These are phyloP conservation scores for Fomitopsis betulina DNA, from an alignment of 1,284 basidiomycete species.

Conservation along the genomic window DNA sequence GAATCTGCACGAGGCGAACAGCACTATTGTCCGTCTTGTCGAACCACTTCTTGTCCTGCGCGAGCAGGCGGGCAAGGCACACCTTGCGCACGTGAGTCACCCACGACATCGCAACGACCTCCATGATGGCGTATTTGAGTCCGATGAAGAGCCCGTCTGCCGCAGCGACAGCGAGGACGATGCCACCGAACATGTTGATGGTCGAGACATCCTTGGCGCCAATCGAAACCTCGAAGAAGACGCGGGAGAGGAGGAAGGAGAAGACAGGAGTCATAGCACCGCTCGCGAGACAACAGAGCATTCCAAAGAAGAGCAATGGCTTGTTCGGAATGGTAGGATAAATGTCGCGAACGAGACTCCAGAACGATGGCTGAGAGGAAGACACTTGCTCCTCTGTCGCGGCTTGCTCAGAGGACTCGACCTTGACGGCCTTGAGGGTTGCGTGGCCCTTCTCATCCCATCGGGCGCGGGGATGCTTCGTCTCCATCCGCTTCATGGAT, in stretches of 20 bases:
- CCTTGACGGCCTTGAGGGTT: conserved; percentile 29
- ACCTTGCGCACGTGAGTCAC: conserved; percentile 59
- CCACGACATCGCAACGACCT: conserved; percentile 75
- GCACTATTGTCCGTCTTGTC: conserved; percentile 67
- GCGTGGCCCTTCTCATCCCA: conserved; percentile 36
- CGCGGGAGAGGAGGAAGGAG: conserved; percentile 81
- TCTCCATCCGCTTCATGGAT: conserved; percentile 14
- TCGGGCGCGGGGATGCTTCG: conserved; percentile 31
- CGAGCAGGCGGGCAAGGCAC: conserved; percentile 61
- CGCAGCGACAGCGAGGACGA: conserved; percentile 72
- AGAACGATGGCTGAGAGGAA: conserved; percentile 32
- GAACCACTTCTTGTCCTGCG: conserved; percentile 91
- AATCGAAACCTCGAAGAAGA: conserved; percentile 76
- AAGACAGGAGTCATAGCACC: conserved; percentile 90
- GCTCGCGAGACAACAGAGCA: conserved; percentile 60
- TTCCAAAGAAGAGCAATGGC: conserved; percentile 60
- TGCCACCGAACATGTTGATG: conserved; percentile 67
- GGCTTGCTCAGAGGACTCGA: conserved; percentile 22
- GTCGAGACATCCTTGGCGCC: conserved; percentile 57
- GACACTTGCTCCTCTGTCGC: conserved; percentile 9
- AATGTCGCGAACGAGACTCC: conserved; percentile 50
- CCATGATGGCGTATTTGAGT: conserved; percentile 75
- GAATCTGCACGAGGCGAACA: conserved; percentile 65
- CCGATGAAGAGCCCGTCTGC: conserved; percentile 74
- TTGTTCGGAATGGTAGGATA: conserved; percentile 80